Evolutionary conservation across 1,284 basidiomycete species (phyloP), one percentile per base, ranked within the genome.

Genomic region (Coriolopsis trogii): DNA sequence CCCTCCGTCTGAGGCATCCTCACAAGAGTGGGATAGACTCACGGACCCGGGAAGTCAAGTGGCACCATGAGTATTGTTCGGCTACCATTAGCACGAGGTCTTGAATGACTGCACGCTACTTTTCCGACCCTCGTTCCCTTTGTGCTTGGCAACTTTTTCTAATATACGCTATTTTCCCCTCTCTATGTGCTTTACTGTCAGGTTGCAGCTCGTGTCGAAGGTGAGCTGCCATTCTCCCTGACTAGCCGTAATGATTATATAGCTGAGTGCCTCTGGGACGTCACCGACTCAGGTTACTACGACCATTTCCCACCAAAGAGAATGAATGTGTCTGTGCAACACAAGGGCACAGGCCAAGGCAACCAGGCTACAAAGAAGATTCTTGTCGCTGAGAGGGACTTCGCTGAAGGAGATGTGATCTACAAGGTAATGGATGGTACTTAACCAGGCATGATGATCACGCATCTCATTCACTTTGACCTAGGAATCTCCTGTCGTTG

Each of bases 11-110:
- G 89, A 89, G 73, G 75, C 86, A 31, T 89, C 89, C 36, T 92
- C 90, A 42, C 87, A 89, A 71, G 90, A 92, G 67, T 93, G 90
- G 90, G 90, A 92, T 71, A 84, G 78, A 62, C 72, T 92, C 72
- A 86, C 88, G 58, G 86, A 91, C 66, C 77, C 87, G 43, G 86
- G 81, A 57, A 75, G 77, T 53, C 78, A 77, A 73, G 55, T 72
- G 70, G 64, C 72, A 60, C 66, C 57, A 31, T 63, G 52, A 59
- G 51, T 21, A n/a, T n/a, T n/a, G n/a, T 45, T 42, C 21, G 20
- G 43, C 42, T 48, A 41, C 33, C 39, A 34, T 46, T 55, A 59
- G 51, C 53, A 55, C 45, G 24, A 38, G 31, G 25, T 48, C 26
- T 41, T 44, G 46, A 50, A 51, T 50, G 54, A 52, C 51, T 45